Percentiles rank a stretch among this genome's conserved stretches.
phyloP scores from a whole-genome alignment of 1,284 basidiomycete genomes.

The Ganoderma lingzhi region DNA sequence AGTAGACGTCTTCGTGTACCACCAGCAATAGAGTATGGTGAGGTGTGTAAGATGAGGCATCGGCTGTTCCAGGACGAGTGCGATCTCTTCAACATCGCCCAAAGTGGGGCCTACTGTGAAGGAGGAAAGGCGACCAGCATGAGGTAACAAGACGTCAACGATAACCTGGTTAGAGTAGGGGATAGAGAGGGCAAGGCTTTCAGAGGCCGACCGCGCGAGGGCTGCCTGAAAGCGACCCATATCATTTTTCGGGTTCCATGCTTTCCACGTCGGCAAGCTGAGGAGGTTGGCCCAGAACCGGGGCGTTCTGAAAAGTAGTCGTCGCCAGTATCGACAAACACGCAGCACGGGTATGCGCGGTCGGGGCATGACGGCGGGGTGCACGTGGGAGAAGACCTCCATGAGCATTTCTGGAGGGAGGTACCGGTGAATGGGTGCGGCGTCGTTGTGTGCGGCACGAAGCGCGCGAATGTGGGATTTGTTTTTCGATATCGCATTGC shows the following conservation, averaged over 20 bases:
- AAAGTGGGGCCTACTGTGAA: background rate
- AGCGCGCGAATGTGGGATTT: conserved; percentile 8
- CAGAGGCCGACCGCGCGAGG: background rate
- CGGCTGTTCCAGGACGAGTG: background rate
- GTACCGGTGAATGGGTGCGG: background rate
- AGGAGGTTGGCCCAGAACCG: conserved; percentile 11
- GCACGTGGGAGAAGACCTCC: conserved; percentile 8
- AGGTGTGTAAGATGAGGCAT: conserved; percentile 3
- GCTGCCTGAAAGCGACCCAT: background rate
- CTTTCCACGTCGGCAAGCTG: background rate
- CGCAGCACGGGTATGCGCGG: background rate
- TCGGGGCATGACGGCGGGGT: background rate
- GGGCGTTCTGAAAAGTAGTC: background rate
- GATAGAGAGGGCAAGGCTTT: background rate
- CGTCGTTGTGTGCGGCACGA: conserved; percentile 3
- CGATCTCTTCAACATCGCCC: too few relatives aligned
- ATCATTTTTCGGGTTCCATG: background rate
- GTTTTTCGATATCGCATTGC: background rate
- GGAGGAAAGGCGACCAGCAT: background rate
- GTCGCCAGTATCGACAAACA: conserved; percentile 8
- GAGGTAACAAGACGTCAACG: background rate
- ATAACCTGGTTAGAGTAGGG: too few relatives aligned
- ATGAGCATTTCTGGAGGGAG: conserved; percentile 10
- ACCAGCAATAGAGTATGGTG: background rate
- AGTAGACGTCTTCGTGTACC: background rate